phyloP scores from a whole-genome alignment of 2,329 filamentous ascomycete genomes.

The Rutstroemia sp. region DNA sequence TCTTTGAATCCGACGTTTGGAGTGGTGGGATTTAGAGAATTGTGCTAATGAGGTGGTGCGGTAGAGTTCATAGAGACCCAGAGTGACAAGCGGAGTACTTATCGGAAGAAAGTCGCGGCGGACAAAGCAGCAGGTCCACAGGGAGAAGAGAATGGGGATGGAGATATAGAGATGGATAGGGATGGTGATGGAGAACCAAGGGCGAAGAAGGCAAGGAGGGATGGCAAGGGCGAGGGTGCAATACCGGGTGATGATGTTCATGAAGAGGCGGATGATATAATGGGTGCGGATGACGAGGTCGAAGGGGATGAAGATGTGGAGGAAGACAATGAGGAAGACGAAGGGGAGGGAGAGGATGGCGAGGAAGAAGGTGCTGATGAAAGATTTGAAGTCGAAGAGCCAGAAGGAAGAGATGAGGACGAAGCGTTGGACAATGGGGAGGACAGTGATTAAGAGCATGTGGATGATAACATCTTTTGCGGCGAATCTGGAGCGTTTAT shows the following conservation, averaged over 20 bases:
- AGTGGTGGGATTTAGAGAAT: not conserved
- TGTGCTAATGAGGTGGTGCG: constrained; percentile 6
- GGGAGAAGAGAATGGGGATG: constrained; percentile 31
- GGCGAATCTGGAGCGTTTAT: not conserved
- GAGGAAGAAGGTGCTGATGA: constrained; percentile 48
- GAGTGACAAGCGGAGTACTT: constrained; percentile 66
- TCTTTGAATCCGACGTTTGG: not conserved
- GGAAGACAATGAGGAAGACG: constrained; percentile 38
- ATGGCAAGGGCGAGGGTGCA: constrained; percentile 27
- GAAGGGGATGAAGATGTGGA: constrained; percentile 32
- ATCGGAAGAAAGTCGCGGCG: constrained; percentile 62
- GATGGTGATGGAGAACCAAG: constrained; percentile 10
- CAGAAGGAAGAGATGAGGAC: constrained; percentile 41
- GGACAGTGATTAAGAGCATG: constrained; percentile 33
- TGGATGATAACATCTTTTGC: not conserved
- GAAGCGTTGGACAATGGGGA: constrained; percentile 55
- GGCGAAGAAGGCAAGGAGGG: constrained; percentile 23
- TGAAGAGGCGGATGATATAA: constrained; percentile 34
- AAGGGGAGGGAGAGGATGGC: constrained; percentile 43
- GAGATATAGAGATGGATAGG: constrained; percentile 32
- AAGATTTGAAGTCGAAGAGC: constrained; percentile 46
- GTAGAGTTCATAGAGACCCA: constrained; percentile 64
- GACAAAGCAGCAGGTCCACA: constrained; percentile 40
- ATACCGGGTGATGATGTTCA: constrained; percentile 7
- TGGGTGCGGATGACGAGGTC: constrained; percentile 41